Evolutionary conservation across 129 eudicot species (phyloP).

Genomic region (Silybum marianum): DNA sequence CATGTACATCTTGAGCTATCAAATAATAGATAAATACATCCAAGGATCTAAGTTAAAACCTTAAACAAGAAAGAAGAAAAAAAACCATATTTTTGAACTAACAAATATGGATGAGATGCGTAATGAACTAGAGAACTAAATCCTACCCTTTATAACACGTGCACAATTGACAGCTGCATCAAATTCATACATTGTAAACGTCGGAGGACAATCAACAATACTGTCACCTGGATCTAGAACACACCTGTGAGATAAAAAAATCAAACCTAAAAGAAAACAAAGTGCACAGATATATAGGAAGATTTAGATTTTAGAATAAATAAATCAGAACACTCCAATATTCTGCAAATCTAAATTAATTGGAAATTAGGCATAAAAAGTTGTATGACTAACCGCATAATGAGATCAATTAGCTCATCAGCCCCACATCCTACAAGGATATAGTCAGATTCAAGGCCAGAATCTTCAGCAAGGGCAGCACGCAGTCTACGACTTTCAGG

Average conservation of each 20-base stretch:
- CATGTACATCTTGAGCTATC: neutral
- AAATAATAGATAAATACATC: neutral
- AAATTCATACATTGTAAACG: constrained; percentile 95
- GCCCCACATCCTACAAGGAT: constrained; percentile 98
- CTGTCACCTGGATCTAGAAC: constrained; percentile 91
- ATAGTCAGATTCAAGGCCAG: constrained; percentile 86
- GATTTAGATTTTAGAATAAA: neutral
- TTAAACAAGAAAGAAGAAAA: neutral
- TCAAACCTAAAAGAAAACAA: constrained; percentile 5
- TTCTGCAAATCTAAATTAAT: neutral
- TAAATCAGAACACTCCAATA: neutral
- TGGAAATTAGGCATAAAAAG: neutral
- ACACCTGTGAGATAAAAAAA: constrained; percentile 53
- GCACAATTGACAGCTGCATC: constrained; percentile 95
- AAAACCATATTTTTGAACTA: neutral
- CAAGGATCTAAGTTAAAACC: neutral
- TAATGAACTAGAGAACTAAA: constrained; percentile 8
- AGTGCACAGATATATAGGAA: neutral
- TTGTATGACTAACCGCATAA: constrained; percentile 69
- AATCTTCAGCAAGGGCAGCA: constrained; percentile 93
- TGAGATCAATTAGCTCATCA: constrained; percentile 97
- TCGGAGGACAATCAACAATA: constrained; percentile 93
- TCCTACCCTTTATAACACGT: constrained; percentile 70
- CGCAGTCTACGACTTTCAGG: constrained; percentile 95
- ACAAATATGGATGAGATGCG: constrained; percentile 1